Evolutionary conservation across 768 basidiomycete species (phyloP), one percentile per base, ranked within the genome.

Genomic region (Erythrobasidium yunnanense): DNA sequence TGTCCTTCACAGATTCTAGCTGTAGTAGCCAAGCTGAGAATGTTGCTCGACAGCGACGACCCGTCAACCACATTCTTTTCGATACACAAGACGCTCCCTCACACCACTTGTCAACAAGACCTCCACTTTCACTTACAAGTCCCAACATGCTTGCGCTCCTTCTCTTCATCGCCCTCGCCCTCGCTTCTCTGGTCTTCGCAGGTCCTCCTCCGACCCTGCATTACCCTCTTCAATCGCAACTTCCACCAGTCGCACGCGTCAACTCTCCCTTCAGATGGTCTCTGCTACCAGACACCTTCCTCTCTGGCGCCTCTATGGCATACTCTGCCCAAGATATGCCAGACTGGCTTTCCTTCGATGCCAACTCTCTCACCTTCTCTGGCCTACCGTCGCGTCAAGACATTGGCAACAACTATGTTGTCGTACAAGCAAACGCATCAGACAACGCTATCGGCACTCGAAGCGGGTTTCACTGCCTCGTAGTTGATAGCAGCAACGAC

Each of bases 291-390:
- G 73, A 76, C 53, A 90, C 90, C 0, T 93, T 92, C 76, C 71
- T 66, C 58, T 66, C 73, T 5, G 49, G 67, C 25, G 23, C 70
- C 4, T 68, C 81, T 78, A 66, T 83, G 34, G 75, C 71, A 23
- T 87, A 85, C 73, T 77, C 83, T 2, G 80, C 81, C 0, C 80
- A 80, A 3, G 68, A 76, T 25, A 78, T 91, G 18, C 90, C 90
- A 2, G 55, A 73, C 2, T 97, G 92, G 92, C 80, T 90, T 55
- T 74, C 78, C 2, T 93, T 92, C 74, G 82, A 91, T 74, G 74
- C 82, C 22, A 65, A 71, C 4, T 80, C 82, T 0, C 76, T 77
- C 34, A 84, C 83, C 0, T 85, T 97, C 66, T 74, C 76, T 56
- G 92, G 92, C 5, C 84, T 80, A 0, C 90, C 92, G 13, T 71